Evolutionary conservation across 345 rosid species (phyloP).

Genomic region (Gossypium bickii): DNA sequence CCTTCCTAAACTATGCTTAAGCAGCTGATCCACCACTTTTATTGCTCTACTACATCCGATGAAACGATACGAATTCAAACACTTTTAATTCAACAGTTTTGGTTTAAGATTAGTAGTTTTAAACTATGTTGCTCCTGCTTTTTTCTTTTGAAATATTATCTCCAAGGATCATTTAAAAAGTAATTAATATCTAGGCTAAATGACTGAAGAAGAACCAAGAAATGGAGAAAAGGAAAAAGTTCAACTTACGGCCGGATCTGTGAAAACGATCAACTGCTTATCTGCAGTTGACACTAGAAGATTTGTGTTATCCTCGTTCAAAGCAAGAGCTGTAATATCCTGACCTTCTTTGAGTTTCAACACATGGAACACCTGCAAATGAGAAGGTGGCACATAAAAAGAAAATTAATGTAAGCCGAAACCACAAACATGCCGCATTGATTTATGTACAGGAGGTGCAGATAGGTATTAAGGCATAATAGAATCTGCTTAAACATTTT

Average conservation of each 20-base stretch:
- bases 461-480: not conserved
- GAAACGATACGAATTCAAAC: not conserved
- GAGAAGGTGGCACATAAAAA: not conserved
- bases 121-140: not conserved
- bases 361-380: constrained; percentile 67
- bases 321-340: constrained; percentile 79
- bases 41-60: constrained; percentile 60
- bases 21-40: constrained; percentile 86
- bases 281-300: constrained; percentile 88
- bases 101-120: not conserved
- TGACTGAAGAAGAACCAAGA: not conserved
- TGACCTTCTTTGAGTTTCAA: constrained; percentile 64
- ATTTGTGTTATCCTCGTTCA: constrained; percentile 78
- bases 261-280: constrained; percentile 83
- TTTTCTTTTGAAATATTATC: not conserved
- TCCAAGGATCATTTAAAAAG: not conserved
- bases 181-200: not conserved
- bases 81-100: not conserved
- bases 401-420: not conserved
- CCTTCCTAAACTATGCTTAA: constrained; percentile 96
- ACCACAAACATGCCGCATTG: not conserved
- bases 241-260: constrained; percentile 88
- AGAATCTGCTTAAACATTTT: constrained; percentile 4
- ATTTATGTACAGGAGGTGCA: constrained; percentile 1
- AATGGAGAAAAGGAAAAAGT: constrained; percentile 11